Percentiles rank a stretch among this genome's conserved stretches.
phyloP scores from a whole-genome alignment of 768 basidiomycete genomes.

The Boletus reticuloceps region DNA sequence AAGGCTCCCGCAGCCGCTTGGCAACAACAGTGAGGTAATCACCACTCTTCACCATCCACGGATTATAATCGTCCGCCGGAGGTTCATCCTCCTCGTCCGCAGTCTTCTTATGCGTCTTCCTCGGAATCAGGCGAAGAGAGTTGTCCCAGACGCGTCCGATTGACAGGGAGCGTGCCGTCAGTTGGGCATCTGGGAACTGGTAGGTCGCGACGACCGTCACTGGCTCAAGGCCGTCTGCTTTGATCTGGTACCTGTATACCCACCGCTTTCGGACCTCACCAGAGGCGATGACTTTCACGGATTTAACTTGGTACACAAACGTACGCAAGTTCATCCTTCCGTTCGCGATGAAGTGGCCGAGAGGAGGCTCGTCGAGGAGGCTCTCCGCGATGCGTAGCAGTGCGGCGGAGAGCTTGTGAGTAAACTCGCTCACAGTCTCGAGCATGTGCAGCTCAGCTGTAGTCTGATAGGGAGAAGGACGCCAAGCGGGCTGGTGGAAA shows the following conservation, averaged over 20 bases:
- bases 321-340: constrained; percentile 28
- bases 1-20: constrained; percentile 17
- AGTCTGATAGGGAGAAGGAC: not conserved
- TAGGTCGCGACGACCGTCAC: constrained; percentile 13
- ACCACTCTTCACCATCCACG: constrained; percentile 13
- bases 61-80: constrained; percentile 1
- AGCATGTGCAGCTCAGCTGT: constrained; percentile 6
- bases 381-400: constrained; percentile 16
- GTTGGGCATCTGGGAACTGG: constrained; percentile 3
- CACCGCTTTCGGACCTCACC: constrained; percentile 8
- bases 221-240: constrained; percentile 18
- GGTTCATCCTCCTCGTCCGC: not conserved
- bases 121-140: constrained; percentile 8
- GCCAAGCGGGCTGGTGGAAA: constrained; percentile 15
- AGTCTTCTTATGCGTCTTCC: not conserved
- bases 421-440: constrained; percentile 12
- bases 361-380: constrained; percentile 22
- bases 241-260: constrained; percentile 17
- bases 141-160: constrained; percentile 27
- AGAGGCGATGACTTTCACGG: constrained; percentile 7
- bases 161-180: constrained; percentile 7
- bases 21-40: constrained; percentile 10
- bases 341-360: constrained; percentile 30
- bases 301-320: constrained; percentile 23
- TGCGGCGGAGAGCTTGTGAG: constrained; percentile 14